phyloP scores from a whole-genome alignment of 768 basidiomycete genomes.

The Termitomyces sp. region DNA sequence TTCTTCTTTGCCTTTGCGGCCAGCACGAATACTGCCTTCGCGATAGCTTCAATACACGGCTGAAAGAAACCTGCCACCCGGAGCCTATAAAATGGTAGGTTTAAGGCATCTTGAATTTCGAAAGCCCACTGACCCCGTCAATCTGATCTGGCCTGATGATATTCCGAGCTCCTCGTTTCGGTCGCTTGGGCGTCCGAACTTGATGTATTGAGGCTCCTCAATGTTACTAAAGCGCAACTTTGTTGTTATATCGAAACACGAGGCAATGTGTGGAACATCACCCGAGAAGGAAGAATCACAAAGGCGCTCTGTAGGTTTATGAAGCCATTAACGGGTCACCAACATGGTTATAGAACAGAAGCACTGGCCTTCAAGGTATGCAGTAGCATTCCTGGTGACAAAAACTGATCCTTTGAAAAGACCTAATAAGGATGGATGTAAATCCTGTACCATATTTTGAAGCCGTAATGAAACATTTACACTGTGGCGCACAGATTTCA shows the following conservation, averaged over 20 bases:
- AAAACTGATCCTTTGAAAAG: slow-evolving; percentile 39
- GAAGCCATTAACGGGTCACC: background rate
- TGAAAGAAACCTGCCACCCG: slow-evolving; percentile 16
- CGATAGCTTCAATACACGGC: slow-evolving; percentile 16
- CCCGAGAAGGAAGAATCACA: slow-evolving; percentile 33
- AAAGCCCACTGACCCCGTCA: slow-evolving; percentile 27
- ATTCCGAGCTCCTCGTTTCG: slow-evolving; percentile 37
- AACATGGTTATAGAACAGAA: background rate
- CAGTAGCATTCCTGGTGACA: slow-evolving; percentile 33
- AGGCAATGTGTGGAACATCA: slow-evolving; percentile 37
- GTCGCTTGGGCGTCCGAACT: slow-evolving; percentile 41
- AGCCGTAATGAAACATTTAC: slow-evolving; percentile 9
- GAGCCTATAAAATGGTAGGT: background rate
- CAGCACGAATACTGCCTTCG: slow-evolving; percentile 6
- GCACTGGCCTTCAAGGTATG: slow-evolving; percentile 31
- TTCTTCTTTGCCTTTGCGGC: background rate
- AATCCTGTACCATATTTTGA: background rate
- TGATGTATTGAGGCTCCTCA: slow-evolving; percentile 40
- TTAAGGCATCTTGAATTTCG: no score
- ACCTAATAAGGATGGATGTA: slow-evolving; percentile 21
- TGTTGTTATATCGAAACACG: slow-evolving; percentile 45
- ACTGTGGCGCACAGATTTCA: slow-evolving; percentile 27
- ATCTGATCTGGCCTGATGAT: slow-evolving; percentile 41
- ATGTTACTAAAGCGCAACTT: slow-evolving; percentile 41
- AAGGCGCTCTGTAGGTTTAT: slow-evolving; percentile 32